Percentiles rank a stretch among this genome's conserved stretches.
Evolutionary conservation across 345 rosid genomes (phyloP).

Genomic region (Noccaea caerulescens): DNA sequence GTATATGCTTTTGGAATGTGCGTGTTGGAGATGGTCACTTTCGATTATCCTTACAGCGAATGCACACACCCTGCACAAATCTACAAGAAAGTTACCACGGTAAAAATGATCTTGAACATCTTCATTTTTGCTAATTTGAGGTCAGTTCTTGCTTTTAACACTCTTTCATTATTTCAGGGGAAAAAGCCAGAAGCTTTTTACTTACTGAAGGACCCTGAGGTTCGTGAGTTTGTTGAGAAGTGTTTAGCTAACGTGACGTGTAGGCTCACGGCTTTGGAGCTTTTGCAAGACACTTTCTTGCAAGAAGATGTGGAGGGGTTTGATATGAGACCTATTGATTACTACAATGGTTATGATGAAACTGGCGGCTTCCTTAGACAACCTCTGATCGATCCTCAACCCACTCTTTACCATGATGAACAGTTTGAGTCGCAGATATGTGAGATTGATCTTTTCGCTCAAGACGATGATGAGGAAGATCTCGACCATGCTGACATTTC

Average conservation of each 20-base stretch:
- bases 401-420: conserved; percentile 43
- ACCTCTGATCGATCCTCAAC: conserved; percentile 48
- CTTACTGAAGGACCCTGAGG: conserved; percentile 82
- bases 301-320: conserved; percentile 54
- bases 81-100: conserved; percentile 96
- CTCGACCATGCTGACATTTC: conserved; percentile 56
- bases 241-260: conserved; percentile 83
- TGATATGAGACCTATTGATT: conserved; percentile 50
- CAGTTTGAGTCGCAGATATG: conserved; percentile 49
- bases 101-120: conserved; percentile 43
- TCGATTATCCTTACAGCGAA: conserved; percentile 95
- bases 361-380: conserved; percentile 53
- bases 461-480: conserved; percentile 61
- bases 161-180: conserved; percentile 54
- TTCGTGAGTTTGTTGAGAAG: conserved; percentile 81
- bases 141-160: conserved; percentile 28
- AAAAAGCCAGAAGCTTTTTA: conserved; percentile 83
- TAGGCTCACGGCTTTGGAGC: conserved; percentile 85
- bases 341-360: conserved; percentile 53
- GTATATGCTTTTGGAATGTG: conserved; percentile 98
- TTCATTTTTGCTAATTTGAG: background rate
- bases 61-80: conserved; percentile 97
- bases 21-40: conserved; percentile 92
- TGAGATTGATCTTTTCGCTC: conserved; percentile 62
- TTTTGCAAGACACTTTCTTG: conserved; percentile 81